A percentile compares a stretch with the other conserved stretches of the same genome.
phyloP scores from a whole-genome alignment of 208 protist genomes.

The Trypanosoma brucei region DNA sequence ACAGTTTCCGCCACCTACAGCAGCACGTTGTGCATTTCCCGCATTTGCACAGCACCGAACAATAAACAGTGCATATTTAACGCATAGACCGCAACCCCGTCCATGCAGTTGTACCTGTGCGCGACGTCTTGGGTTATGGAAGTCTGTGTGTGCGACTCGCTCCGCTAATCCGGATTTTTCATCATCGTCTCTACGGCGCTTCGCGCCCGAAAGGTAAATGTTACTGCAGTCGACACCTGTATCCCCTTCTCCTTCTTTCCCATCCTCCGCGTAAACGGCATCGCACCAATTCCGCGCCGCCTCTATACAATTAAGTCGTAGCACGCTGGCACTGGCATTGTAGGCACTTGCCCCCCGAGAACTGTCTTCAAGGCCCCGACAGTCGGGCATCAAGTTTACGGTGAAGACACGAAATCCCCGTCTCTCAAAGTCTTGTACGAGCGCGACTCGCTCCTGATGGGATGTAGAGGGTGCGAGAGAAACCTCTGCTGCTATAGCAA shows the following conservation, averaged over 20 bases:
- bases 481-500: conserved; percentile 47
- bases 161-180: not conserved
- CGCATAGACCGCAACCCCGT: not conserved
- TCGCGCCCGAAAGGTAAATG: not conserved
- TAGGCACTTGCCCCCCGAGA: not conserved
- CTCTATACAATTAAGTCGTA: conserved; percentile 42
- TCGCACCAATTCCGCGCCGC: conserved; percentile 40
- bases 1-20: not conserved
- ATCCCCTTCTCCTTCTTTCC: not conserved
- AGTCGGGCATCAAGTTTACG: conserved; percentile 32
- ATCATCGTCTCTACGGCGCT: not conserved
- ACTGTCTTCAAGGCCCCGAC: not conserved
- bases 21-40: conserved; percentile 19
- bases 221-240: not conserved
- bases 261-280: conserved; percentile 27
- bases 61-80: conserved; percentile 37
- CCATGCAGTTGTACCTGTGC: not conserved
- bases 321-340: conserved; percentile 6
- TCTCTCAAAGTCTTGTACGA: conserved; percentile 42
- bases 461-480: conserved; percentile 38
- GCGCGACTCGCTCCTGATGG: conserved; percentile 27
- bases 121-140: not conserved
- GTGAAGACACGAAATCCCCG: conserved; percentile 44
- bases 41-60: conserved; percentile 55
- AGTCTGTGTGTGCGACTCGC: not conserved